These are phyloP conservation scores for Stropharia rugosoannulata DNA, from an alignment of 768 basidiomycete genomes.

Conservation along the genomic window DNA sequence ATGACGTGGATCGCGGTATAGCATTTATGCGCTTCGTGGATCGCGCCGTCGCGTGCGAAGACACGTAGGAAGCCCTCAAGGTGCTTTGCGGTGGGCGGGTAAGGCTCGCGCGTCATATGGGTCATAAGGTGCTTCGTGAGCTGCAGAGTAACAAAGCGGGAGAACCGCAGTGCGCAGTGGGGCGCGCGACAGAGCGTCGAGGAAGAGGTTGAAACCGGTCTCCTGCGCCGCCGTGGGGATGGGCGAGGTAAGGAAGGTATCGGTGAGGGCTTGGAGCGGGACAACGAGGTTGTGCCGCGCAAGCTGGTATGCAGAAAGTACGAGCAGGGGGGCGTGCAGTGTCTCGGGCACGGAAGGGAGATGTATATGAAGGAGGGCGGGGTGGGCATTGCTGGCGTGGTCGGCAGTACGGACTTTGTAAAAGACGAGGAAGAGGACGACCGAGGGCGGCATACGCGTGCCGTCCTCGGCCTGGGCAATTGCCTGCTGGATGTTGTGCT, in stretches of 20 bases:
- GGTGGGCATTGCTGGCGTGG: constrained; percentile 43
- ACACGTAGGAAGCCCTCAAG: constrained; percentile 49
- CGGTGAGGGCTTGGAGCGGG: constrained; percentile 43
- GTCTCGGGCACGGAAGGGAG: constrained; percentile 28
- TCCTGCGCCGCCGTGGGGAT: constrained; percentile 1
- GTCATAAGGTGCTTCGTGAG: constrained; percentile 46
- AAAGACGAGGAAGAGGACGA: constrained; percentile 47
- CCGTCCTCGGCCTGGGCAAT: constrained; percentile 17
- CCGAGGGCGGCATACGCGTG: constrained; percentile 33
- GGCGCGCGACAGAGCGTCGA: constrained; percentile 46
- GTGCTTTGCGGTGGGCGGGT: constrained; percentile 39
- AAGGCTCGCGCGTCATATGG: constrained; percentile 38
- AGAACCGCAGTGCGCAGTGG: constrained; percentile 38
- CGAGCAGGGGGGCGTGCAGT: constrained; percentile 43
- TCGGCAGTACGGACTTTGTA: constrained; percentile 42
- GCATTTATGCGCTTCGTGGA: constrained; percentile 40
- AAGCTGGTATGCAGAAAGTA: constrained; percentile 47
- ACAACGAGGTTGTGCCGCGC: constrained; percentile 47
- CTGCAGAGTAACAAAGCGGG: constrained; percentile 46
- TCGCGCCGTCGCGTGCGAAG: constrained; percentile 44
- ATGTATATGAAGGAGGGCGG: constrained; percentile 43
- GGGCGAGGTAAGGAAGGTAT: constrained; percentile 36
- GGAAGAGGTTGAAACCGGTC: constrained; percentile 50
- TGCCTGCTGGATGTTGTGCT: constrained; percentile 32
- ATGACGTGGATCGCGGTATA: constrained; percentile 33